Conservation (phyloP, 495 filamentous ascomycete genomes). For the Rostrohypoxylon terebratum region DNA sequence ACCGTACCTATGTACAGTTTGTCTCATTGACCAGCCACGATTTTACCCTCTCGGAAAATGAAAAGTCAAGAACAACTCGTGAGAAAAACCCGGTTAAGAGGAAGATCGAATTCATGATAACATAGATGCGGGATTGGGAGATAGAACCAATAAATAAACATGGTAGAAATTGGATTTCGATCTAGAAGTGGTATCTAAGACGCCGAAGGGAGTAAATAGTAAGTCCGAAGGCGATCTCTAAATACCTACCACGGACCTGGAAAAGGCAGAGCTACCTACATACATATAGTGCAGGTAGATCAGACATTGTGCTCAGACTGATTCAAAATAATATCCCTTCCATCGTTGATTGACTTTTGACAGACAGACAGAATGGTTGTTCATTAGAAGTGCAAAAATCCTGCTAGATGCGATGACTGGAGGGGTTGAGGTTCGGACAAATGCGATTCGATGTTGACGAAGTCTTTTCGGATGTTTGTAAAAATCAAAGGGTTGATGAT, state of each 20-base stretch:
- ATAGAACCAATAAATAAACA: conserved; percentile 25
- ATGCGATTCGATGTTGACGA: not conserved
- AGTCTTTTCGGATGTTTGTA: not conserved
- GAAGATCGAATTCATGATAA: not conserved
- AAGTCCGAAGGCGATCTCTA: conserved; percentile 27
- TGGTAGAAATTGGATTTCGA: conserved; percentile 19
- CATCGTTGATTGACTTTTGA: not conserved
- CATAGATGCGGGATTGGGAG: not conserved
- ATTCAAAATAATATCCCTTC: not conserved
- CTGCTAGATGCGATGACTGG: not conserved
- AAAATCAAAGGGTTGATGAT: not conserved
- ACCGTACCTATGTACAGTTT: conserved; percentile 23
- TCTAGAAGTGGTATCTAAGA: conserved; percentile 18
- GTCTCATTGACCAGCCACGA: not conserved
- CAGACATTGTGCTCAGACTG: not conserved
- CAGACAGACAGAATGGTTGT: not conserved
- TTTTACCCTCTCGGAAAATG: not conserved
- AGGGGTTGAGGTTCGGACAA: not conserved
- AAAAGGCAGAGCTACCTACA: not conserved
- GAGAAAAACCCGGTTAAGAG: not conserved
- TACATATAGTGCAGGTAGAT: conserved; percentile 5
- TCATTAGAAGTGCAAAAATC: not conserved
- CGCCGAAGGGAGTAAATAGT: conserved; percentile 21
- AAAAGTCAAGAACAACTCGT: not conserved
- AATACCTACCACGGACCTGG: conserved; percentile 15